Evolutionary conservation across 441 rosid genomes (phyloP).

Genomic region (Pelargonium cotyledonis): DNA sequence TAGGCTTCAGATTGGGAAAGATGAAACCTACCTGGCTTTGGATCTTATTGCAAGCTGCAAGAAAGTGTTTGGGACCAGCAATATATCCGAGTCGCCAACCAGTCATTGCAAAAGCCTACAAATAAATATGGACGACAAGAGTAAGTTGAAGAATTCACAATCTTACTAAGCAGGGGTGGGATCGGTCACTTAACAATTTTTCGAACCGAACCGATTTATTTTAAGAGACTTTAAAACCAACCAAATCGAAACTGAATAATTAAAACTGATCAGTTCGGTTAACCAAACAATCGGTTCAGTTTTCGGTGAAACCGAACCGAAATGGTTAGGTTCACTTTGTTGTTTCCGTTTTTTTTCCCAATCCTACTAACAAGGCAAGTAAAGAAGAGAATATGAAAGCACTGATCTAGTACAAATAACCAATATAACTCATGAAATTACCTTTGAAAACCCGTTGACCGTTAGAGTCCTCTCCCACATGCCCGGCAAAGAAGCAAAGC

Average conservation of each 20-base stretch:
- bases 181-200: too few species aligned
- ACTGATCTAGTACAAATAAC: too few species aligned
- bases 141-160: background rate
- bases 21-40: conserved; percentile 82
- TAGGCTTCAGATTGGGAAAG: background rate
- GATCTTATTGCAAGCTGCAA: conserved; percentile 82
- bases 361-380: too few species aligned
- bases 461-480: conserved; percentile 96
- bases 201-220: too few species aligned
- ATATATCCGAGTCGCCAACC: conserved; percentile 97
- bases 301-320: too few species aligned
- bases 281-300: too few species aligned
- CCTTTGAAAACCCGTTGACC: conserved; percentile 96
- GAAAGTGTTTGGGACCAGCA: conserved; percentile 88
- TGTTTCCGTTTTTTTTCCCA: too few species aligned
- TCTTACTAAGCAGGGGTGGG: background rate
- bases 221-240: too few species aligned
- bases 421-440: conserved; percentile 14
- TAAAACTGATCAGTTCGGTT: too few species aligned
- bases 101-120: conserved; percentile 97
- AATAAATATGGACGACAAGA: conserved; percentile 18
- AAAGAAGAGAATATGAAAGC: too few species aligned
- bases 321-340: too few species aligned
- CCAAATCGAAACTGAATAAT: too few species aligned
- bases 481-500: conserved; percentile 92